phyloP scores from a whole-genome alignment of 2,329 filamentous ascomycete species.

The Diaporthe ampelina region DNA sequence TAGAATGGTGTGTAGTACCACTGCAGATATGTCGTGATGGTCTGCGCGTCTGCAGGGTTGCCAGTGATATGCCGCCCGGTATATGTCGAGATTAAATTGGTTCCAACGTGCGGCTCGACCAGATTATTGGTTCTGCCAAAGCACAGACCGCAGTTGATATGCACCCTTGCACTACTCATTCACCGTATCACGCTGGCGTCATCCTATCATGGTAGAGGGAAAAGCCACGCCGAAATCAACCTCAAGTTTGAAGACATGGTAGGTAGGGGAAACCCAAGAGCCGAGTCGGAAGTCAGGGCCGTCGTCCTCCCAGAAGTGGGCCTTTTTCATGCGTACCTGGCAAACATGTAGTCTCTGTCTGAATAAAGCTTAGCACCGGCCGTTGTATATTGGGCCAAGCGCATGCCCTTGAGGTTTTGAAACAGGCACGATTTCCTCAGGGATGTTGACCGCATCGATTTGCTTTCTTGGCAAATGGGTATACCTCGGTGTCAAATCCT shows the following conservation, averaged over 20 bases:
- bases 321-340: not conserved
- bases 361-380: conserved; percentile 13
- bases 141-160: not conserved
- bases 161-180: not conserved
- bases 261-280: not conserved
- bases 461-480: not conserved
- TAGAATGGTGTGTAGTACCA: not conserved
- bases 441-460: conserved; percentile 9
- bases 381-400: not conserved
- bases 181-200: not conserved
- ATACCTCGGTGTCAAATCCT: not conserved
- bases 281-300: conserved; percentile 8
- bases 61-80: not conserved
- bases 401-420: not conserved
- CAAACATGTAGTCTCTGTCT: conserved; percentile 4
- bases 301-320: not conserved
- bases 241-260: not conserved
- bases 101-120: not conserved
- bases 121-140: not conserved
- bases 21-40: not conserved
- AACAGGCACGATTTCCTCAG: conserved; percentile 13
- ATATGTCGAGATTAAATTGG: conserved; percentile 1
- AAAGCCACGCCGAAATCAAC: not conserved
- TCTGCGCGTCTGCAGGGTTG: conserved; percentile 2
- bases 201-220: not conserved